Evolutionary conservation across 2,329 filamentous ascomycete species (phyloP).

Genomic region (Mycosphaerella arachidis): DNA sequence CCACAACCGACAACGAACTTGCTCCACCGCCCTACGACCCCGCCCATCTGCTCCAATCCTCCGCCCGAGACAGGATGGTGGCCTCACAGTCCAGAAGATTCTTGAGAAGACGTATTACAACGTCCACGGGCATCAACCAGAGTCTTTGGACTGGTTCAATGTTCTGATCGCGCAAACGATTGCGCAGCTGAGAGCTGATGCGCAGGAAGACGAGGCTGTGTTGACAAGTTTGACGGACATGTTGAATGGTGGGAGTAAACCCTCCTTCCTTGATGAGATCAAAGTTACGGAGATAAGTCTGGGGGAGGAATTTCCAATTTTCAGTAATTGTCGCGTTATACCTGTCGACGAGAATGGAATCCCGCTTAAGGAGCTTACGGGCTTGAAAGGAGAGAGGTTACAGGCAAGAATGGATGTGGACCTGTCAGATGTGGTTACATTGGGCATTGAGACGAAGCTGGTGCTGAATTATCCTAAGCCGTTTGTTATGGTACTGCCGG

Average conservation of each 20-base stretch:
- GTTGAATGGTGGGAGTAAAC: conserved; percentile 77
- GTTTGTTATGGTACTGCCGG: conserved; percentile 80
- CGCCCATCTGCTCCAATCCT: conserved; percentile 26
- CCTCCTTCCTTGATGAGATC: conserved; percentile 90
- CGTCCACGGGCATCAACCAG: conserved; percentile 88
- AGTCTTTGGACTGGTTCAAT: conserved; percentile 98
- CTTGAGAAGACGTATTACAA: conserved; percentile 98
- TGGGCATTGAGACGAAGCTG: conserved; percentile 90
- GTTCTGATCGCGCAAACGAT: conserved; percentile 95
- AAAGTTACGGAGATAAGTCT: conserved; percentile 88
- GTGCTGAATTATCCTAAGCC: conserved; percentile 92
- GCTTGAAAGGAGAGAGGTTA: conserved; percentile 62
- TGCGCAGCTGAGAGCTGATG: conserved; percentile 88
- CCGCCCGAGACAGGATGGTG: conserved; percentile 29
- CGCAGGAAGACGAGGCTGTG: conserved; percentile 85
- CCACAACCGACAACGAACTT: conserved; percentile 50
- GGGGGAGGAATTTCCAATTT: conserved; percentile 96
- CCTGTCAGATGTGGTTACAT: conserved; percentile 88
- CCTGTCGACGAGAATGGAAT: conserved; percentile 76
- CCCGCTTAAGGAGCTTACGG: conserved; percentile 43
- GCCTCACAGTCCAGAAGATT: conserved; percentile 85
- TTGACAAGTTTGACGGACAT: conserved; percentile 77
- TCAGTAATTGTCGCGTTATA: conserved; percentile 95
- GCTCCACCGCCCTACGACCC: conserved; percentile 33
- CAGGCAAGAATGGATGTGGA: conserved; percentile 98